Conservation (phyloP, 2,329 filamentous ascomycete genomes). For the Pseudogymnoascus sp. region DNA sequence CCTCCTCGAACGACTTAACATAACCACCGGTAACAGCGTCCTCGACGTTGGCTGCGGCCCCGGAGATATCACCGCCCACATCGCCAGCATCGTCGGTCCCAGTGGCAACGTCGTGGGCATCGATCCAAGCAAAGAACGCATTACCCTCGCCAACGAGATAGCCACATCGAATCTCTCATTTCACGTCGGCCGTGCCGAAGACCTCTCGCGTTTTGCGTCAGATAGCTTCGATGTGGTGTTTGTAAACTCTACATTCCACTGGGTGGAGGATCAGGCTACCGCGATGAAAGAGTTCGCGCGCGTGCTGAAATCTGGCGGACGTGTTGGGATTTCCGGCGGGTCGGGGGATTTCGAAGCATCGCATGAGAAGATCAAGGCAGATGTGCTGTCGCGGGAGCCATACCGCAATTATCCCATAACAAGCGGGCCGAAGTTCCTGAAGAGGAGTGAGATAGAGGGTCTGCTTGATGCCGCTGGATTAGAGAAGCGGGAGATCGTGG, state of each 20-base stretch:
- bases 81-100: slow-evolving; percentile 22
- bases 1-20: slow-evolving; percentile 21
- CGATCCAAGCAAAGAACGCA: slow-evolving; percentile 27
- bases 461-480: slow-evolving; percentile 23
- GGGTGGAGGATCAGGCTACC: slow-evolving; percentile 23
- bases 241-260: slow-evolving; percentile 27
- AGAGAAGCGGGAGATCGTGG: slow-evolving; percentile 17
- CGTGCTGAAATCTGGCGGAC: slow-evolving; percentile 21
- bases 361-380: slow-evolving; percentile 3
- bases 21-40: slow-evolving; percentile 21
- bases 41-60: slow-evolving; percentile 32
- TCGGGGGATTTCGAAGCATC: not conserved
- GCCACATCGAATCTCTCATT: slow-evolving; percentile 24
- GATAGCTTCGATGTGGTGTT: slow-evolving; percentile 24
- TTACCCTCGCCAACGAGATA: slow-evolving; percentile 13
- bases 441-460: slow-evolving; percentile 18
- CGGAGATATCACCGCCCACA: slow-evolving; percentile 26
- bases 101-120: slow-evolving; percentile 23
- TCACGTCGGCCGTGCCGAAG: slow-evolving; percentile 22
- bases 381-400: slow-evolving; percentile 24
- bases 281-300: slow-evolving; percentile 22
- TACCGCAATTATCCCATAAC: slow-evolving; percentile 22
- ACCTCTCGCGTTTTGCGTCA: slow-evolving; percentile 22
- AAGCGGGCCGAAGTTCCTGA: slow-evolving; percentile 24
- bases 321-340: not conserved